Evolutionary conservation across 768 basidiomycete species (phyloP).

Genomic region (Lanmaoa pseudosensibilis): DNA sequence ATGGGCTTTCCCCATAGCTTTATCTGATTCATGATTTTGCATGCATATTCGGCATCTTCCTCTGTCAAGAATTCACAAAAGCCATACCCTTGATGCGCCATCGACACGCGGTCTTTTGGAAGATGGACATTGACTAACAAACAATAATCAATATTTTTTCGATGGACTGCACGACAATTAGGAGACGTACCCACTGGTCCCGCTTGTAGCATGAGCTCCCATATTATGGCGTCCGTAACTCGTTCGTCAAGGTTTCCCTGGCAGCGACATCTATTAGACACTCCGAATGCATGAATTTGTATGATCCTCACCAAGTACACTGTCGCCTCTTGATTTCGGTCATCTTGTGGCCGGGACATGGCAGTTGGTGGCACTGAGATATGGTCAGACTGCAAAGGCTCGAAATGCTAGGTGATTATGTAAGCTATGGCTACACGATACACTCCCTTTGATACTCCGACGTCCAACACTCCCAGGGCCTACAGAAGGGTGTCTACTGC

Average conservation of each 20-base stretch:
- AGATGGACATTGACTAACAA: slow-evolving; percentile 90
- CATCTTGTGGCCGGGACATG: slow-evolving; percentile 67
- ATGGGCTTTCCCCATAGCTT: slow-evolving; percentile 99
- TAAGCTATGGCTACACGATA: no score
- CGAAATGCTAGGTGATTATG: no score
- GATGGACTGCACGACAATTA: not conserved
- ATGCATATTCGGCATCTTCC: slow-evolving; percentile 99
- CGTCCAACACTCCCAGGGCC: no score
- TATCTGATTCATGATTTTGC: slow-evolving; percentile 99
- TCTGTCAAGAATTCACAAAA: slow-evolving; percentile 99
- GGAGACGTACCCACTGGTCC: slow-evolving; percentile 86
- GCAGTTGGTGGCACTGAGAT: no score
- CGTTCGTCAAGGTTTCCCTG: slow-evolving; percentile 98
- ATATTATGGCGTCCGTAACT: slow-evolving; percentile 89
- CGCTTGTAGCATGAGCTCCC: slow-evolving; percentile 99
- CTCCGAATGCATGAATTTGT: fast-evolving
- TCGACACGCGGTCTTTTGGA: slow-evolving; percentile 97
- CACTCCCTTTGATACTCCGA: no score
- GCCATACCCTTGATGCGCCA: slow-evolving; percentile 98
- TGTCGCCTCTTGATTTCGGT: slow-evolving; percentile 89
- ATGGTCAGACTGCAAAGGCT: no score
- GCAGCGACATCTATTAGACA: not conserved
- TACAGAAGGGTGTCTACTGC: no score
- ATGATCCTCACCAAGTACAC: slow-evolving; percentile 66
- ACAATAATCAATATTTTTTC: not conserved